Base-by-base conservation (phyloP, 495 filamentous ascomycete species). In the Ascobolus immersus region DNA sequence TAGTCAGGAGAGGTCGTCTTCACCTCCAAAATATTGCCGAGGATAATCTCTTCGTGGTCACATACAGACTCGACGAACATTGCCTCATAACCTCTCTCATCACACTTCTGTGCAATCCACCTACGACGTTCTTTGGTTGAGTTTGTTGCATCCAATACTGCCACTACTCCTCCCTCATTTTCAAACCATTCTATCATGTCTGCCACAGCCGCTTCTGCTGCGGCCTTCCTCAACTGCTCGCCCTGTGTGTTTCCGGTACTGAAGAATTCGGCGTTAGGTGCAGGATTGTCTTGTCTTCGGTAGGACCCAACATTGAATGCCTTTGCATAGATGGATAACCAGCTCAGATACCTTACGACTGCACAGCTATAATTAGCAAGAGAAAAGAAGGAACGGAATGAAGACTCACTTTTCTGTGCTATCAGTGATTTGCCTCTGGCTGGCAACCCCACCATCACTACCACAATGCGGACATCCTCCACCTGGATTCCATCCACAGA, bases 301-400 rank as follows among this genome's bases (percentile, higher is more conserved):
- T 96, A 96, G 43, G 71, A 73, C 44, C 86, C 86, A 31, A 96
- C 86, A 39, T 96, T 96, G 71, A 96, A 96, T 42, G 76, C 77
- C 44, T 75, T 73, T 30, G 86, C 81, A 19, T 71, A 69, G 46
- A 96, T 80, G 14, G 80, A 89, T 26, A 94, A 73, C 86, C 86
- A 96, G 47, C 68, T 74, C 14, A 96, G 70, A 54, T 96, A 96
- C 20, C 86, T 68, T 51, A 91, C 79, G 37, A 86, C 86, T 96
- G 49, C 23, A 23, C 28, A 13, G 19, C 17, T 17, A 12, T 12
- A 11, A 18, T 36, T 33, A 44, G 32, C 23, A 25, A 34, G 17
- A n/a, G 10, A 18, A n/a, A 34, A 19, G 15, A 33, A n/a, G n/a
- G n/a, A n/a, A n/a, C n/a, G n/a, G n/a, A n/a, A n/a, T n/a, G n/a